These are phyloP conservation scores for Gonium pectorale DNA, from an alignment of 139 green algal species.

Conservation along the genomic window DNA sequence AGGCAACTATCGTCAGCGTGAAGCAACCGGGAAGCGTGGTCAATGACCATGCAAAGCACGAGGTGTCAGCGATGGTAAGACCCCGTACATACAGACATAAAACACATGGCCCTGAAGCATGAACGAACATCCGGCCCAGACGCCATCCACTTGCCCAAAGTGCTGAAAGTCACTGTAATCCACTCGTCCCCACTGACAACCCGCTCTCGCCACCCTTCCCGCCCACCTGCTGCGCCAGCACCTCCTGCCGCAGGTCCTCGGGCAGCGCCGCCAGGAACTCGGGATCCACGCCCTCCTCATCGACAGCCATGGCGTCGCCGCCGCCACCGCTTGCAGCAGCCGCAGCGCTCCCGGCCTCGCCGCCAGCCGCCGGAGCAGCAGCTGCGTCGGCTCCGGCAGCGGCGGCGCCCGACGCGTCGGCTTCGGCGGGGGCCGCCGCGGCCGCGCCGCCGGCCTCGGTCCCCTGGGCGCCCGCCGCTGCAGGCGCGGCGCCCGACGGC, in stretches of 20 bases:
- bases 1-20: too few species aligned
- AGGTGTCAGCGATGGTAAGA: too few species aligned
- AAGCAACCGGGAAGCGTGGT: too few species aligned
- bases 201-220: slow-evolving; percentile 33
- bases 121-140: too few species aligned
- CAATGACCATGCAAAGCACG: too few species aligned
- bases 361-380: slow-evolving; percentile 7
- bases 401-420: background rate
- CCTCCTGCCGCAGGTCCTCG: slow-evolving; percentile 91
- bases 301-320: slow-evolving; percentile 27
- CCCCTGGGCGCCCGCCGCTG: slow-evolving; percentile 10
- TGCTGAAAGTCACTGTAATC: too few species aligned
- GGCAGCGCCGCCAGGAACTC: slow-evolving; percentile 96
- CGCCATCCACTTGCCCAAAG: too few species aligned
- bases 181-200: background rate
- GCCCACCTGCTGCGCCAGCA: slow-evolving; percentile 85
- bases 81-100: too few species aligned
- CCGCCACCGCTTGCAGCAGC: background rate
- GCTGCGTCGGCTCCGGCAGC: background rate
- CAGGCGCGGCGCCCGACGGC: slow-evolving; percentile 19
- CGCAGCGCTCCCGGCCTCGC: background rate
- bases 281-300: slow-evolving; percentile 82
- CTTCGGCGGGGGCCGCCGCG: background rate
- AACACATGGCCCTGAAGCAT: too few species aligned
- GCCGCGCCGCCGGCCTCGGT: too few species aligned